A percentile compares a stretch with the other conserved stretches of the same genome.
Evolutionary conservation across 345 rosid species (phyloP).

Genomic region (Eucalyptus melliodora): DNA sequence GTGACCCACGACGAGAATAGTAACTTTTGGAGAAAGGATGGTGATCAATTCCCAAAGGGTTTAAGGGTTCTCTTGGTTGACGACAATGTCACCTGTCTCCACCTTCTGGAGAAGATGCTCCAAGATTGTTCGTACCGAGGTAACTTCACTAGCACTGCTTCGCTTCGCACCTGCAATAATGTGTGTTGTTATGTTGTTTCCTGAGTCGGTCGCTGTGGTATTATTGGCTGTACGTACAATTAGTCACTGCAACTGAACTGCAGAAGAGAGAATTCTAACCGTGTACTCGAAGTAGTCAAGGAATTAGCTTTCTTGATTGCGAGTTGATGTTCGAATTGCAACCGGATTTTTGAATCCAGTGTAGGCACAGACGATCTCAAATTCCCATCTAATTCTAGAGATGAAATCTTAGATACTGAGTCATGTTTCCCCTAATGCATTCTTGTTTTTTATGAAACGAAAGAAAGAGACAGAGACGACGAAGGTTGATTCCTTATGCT

Average conservation of each 20-base stretch:
- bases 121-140: background rate
- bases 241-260: background rate
- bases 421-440: slow-evolving; percentile 6
- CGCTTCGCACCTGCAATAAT: too few relatives aligned
- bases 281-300: background rate
- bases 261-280: background rate
- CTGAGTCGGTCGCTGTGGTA: background rate
- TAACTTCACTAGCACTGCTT: background rate
- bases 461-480: background rate
- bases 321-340: background rate
- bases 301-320: background rate
- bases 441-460: too few relatives aligned
- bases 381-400: slow-evolving; percentile 45
- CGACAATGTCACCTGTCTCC: background rate
- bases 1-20: background rate
- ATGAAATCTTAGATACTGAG: slow-evolving; percentile 28
- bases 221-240: background rate
- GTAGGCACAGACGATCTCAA: slow-evolving; percentile 23
- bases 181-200: background rate
- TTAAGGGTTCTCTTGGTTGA: background rate
- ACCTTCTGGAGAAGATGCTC: background rate
- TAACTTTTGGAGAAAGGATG: background rate
- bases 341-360: slow-evolving; percentile 64
- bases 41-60: background rate
- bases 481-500: background rate